A percentile compares a stretch with the other conserved stretches of the same genome.
These are phyloP conservation scores for Colletotrichum limetticola DNA, from an alignment of 2,329 filamentous ascomycete genomes.

Conservation along the genomic window DNA sequence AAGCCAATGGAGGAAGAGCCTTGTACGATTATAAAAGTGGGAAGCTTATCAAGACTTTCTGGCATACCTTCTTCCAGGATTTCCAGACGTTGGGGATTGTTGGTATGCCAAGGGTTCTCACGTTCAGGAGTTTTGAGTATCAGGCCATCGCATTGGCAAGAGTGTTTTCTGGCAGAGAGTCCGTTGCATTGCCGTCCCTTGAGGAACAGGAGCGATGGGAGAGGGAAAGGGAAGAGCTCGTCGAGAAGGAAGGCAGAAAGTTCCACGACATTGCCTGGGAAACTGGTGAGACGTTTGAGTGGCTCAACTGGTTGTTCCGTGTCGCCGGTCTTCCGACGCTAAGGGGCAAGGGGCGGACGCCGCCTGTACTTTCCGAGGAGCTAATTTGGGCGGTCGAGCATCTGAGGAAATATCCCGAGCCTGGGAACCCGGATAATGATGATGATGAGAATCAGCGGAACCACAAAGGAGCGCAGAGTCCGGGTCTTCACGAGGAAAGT, in stretches of 20 bases:
- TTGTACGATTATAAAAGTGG: conserved; percentile 61
- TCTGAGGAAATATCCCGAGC: conserved; percentile 58
- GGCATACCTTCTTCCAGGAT: conserved; percentile 63
- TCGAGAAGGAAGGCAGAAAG: conserved; percentile 45
- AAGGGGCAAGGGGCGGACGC: conserved; percentile 56
- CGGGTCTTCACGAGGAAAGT: not conserved
- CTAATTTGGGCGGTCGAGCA: conserved; percentile 60
- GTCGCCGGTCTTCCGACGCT: conserved; percentile 61
- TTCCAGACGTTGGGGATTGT: conserved; percentile 61
- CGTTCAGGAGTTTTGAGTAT: conserved; percentile 66
- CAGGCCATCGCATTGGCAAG: conserved; percentile 64
- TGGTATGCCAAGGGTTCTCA: conserved; percentile 61
- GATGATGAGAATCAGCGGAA: not conserved
- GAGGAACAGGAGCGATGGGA: conserved; percentile 60
- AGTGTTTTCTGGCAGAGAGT: conserved; percentile 55
- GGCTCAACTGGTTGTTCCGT: conserved; percentile 56
- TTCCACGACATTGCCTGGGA: conserved; percentile 67
- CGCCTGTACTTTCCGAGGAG: conserved; percentile 55
- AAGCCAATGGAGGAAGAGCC: conserved; percentile 52
- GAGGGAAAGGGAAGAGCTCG: conserved; percentile 45
- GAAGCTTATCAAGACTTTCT: conserved; percentile 57
- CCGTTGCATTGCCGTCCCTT: conserved; percentile 49
- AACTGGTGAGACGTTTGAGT: conserved; percentile 59
- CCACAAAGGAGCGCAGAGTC: not conserved
- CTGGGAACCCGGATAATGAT: conserved; percentile 36